These are phyloP conservation scores for Camelina laxa DNA, from an alignment of 345 rosid species.

Conservation along the genomic window DNA sequence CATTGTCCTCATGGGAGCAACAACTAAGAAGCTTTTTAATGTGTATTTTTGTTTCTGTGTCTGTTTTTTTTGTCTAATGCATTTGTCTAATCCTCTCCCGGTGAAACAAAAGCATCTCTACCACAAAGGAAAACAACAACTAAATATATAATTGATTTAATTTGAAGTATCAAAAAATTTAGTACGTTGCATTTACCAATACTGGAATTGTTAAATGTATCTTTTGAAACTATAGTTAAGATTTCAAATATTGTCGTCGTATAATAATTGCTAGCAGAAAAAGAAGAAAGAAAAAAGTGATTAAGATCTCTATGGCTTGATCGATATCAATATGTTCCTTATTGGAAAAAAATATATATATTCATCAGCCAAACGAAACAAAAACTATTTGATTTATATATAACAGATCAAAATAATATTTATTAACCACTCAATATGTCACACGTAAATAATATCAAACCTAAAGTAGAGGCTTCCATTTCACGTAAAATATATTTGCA, in stretches of 20 bases:
- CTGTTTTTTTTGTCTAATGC: neutral
- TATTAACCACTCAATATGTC: no score
- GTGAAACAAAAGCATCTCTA: conserved; percentile 34
- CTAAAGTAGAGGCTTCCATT: no score
- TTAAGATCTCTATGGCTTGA: no score
- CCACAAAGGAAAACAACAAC: neutral
- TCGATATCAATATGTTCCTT: no score
- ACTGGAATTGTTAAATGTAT: neutral
- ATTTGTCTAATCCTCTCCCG: conserved; percentile 12
- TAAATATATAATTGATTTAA: neutral
- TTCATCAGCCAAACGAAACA: no score
- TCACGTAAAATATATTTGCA: neutral
- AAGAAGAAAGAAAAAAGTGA: no score
- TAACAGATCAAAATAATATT: no score
- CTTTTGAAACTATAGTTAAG: neutral
- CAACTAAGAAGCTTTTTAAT: conserved; percentile 9
- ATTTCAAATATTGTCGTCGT: no score
- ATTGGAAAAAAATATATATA: no score
- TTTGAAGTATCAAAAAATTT: neutral
- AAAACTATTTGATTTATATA: no score
- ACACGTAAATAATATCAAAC: no score
- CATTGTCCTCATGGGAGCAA: conserved; percentile 36
- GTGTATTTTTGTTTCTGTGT: conserved; percentile 18
- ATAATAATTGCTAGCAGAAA: no score
- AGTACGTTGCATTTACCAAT: neutral